Evolutionary conservation across 192 early-diverging fungal species (phyloP).

Genomic region (Coemansia umbellata): DNA sequence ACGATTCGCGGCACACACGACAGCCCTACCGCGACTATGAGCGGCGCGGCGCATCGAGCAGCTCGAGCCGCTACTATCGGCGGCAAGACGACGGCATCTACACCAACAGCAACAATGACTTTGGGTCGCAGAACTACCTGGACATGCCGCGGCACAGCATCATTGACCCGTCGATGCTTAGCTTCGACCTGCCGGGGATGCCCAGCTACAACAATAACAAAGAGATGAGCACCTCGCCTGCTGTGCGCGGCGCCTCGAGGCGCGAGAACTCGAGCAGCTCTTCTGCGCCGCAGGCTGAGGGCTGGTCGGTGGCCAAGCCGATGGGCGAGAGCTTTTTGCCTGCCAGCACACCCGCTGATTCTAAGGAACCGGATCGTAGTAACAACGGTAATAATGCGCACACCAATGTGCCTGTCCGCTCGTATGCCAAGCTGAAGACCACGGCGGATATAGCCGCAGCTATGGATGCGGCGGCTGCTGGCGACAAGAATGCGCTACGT

Average conservation of each 20-base stretch:
- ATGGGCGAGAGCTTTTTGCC: slow-evolving; percentile 16
- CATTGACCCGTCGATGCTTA: slow-evolving; percentile 50
- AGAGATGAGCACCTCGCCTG: neutral
- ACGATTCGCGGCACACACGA: neutral
- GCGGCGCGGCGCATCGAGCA: neutral
- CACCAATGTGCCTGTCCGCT: too few relatives aligned
- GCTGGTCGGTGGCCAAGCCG: slow-evolving; percentile 42
- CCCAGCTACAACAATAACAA: slow-evolving; percentile 7
- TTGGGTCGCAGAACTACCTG: slow-evolving; percentile 22
- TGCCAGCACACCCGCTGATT: neutral
- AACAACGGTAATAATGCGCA: too few relatives aligned
- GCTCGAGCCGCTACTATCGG: neutral
- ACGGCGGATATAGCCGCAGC: slow-evolving; percentile 39
- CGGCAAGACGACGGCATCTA: slow-evolving; percentile 1
- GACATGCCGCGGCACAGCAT: slow-evolving; percentile 50
- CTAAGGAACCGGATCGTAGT: too few relatives aligned
- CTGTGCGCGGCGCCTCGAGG: too few relatives aligned
- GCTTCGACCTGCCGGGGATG: slow-evolving; percentile 32
- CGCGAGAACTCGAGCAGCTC: too few relatives aligned
- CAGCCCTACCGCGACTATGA: neutral
- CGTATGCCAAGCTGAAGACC: slow-evolving; percentile 24
- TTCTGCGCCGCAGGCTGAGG: too few relatives aligned
- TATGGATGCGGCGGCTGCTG: slow-evolving; percentile 41
- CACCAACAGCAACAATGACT: slow-evolving; percentile 2
- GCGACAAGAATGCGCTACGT: slow-evolving; percentile 41